Evolutionary conservation across 768 basidiomycete genomes (phyloP).

Genomic region (Coprinellus micaceus): DNA sequence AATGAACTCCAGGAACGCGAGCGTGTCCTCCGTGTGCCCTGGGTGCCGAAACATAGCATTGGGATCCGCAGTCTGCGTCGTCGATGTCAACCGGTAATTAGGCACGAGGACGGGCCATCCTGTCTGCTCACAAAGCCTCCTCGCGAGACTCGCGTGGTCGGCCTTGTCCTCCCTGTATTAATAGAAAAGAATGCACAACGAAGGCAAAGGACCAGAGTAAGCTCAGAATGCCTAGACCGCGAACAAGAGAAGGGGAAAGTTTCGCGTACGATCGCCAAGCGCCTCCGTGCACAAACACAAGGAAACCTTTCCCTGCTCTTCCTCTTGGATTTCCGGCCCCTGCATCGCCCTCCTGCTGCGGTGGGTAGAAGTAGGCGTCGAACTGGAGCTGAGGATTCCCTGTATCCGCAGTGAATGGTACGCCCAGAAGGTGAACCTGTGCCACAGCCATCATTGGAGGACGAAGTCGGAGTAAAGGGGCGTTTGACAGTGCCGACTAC

Average conservation of each 20-base stretch:
- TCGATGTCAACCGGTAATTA: conserved; percentile 72
- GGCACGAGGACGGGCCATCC: conserved; percentile 61
- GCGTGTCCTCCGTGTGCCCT: conserved; percentile 62
- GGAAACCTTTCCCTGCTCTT: too few relatives aligned
- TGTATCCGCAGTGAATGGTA: conserved; percentile 34
- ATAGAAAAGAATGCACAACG: too few relatives aligned
- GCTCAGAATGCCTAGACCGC: neutral
- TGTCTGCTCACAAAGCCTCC: conserved; percentile 45
- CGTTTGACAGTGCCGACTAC: too few relatives aligned
- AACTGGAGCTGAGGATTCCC: conserved; percentile 42
- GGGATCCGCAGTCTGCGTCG: conserved; percentile 31
- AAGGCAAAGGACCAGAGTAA: conserved; percentile 2
- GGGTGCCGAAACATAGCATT: conserved; percentile 66
- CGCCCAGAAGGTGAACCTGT: conserved; percentile 25
- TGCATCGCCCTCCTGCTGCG: too few relatives aligned
- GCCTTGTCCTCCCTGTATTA: conserved; percentile 69
- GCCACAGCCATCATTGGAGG: conserved; percentile 26
- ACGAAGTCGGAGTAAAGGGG: too few relatives aligned
- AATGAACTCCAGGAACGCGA: conserved; percentile 60
- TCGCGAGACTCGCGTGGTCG: conserved; percentile 53
- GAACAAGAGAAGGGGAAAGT: conserved; percentile 2
- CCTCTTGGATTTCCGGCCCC: too few relatives aligned
- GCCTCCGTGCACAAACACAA: conserved; percentile 80
- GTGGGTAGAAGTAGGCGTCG: conserved; percentile 53
- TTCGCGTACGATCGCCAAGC: conserved; percentile 72